Conservation (phyloP, 306 rosid genomes). For the Vigna unguiculata region DNA sequence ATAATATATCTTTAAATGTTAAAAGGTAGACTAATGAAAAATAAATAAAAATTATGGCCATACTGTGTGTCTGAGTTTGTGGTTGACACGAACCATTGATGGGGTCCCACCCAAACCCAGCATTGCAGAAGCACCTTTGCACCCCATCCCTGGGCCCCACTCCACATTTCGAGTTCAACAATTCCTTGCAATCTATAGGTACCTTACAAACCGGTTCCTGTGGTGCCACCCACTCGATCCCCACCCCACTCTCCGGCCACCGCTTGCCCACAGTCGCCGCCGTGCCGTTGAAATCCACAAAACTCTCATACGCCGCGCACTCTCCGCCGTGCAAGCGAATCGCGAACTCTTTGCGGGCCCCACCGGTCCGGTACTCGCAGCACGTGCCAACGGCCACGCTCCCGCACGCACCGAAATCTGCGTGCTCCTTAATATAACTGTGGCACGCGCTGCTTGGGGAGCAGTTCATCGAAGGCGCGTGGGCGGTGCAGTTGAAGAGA, state of each 20-base stretch:
- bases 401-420: conserved; percentile 12
- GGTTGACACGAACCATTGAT: conserved; percentile 46
- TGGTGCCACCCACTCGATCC: conserved; percentile 56
- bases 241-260: conserved; percentile 62
- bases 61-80: conserved; percentile 4
- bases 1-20: too few relatives aligned
- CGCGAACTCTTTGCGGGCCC: conserved; percentile 15
- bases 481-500: conserved; percentile 50
- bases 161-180: conserved; percentile 57
- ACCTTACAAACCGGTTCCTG: conserved; percentile 51
- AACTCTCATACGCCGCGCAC: conserved; percentile 57
- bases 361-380: conserved; percentile 47
- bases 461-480: conserved; percentile 45
- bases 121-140: conserved; percentile 53
- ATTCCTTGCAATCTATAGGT: conserved; percentile 45
- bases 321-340: conserved; percentile 42
- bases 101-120: conserved; percentile 59
- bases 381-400: conserved; percentile 19
- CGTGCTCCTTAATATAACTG: conserved; percentile 44
- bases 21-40: too few relatives aligned
- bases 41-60: too few relatives aligned
- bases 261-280: conserved; percentile 4
- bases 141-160: conserved; percentile 44
- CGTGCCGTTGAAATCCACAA: conserved; percentile 40
- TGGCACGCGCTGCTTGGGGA: conserved; percentile 44